Conservation (phyloP, 176 grass and related monocot genomes). For the Triticum urartu region DNA sequence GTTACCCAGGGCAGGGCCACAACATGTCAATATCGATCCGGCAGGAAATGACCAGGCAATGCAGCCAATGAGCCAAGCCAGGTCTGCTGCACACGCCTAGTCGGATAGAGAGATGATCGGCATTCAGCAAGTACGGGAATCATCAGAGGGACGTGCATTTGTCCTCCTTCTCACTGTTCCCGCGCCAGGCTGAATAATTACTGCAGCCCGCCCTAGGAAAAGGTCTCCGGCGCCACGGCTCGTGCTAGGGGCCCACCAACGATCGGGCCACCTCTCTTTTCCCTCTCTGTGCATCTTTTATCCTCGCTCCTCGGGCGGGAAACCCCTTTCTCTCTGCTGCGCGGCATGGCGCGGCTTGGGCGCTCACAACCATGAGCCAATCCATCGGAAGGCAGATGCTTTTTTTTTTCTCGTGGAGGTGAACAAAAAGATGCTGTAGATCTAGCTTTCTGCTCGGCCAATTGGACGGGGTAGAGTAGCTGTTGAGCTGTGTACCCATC, state of each 20-base stretch:
- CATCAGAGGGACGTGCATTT: not conserved
- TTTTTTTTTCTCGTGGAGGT: not conserved
- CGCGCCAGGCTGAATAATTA: conserved; percentile 20
- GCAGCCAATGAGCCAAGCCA: not conserved
- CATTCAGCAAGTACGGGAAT: not conserved
- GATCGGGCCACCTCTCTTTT: not conserved
- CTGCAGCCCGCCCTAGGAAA: not conserved
- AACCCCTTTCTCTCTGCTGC: not conserved
- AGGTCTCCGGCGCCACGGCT: not conserved
- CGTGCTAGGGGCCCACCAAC: not conserved
- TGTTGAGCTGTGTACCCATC: not conserved
- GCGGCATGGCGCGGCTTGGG: not conserved
- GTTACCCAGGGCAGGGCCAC: not conserved
- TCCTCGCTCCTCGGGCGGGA: too few relatives aligned
- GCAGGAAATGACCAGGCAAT: not conserved
- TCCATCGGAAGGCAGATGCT: not conserved
- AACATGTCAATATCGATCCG: not conserved
- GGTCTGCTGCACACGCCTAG: not conserved
- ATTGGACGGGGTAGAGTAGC: not conserved
- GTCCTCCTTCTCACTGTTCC: not conserved
- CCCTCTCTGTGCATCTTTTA: not conserved
- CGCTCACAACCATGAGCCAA: not conserved
- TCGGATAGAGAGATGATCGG: not conserved
- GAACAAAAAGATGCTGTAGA: not conserved
- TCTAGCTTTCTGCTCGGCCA: not conserved